Base-by-base conservation (phyloP, 2,329 filamentous ascomycete genomes). In the Xylariaceae sp. region DNA sequence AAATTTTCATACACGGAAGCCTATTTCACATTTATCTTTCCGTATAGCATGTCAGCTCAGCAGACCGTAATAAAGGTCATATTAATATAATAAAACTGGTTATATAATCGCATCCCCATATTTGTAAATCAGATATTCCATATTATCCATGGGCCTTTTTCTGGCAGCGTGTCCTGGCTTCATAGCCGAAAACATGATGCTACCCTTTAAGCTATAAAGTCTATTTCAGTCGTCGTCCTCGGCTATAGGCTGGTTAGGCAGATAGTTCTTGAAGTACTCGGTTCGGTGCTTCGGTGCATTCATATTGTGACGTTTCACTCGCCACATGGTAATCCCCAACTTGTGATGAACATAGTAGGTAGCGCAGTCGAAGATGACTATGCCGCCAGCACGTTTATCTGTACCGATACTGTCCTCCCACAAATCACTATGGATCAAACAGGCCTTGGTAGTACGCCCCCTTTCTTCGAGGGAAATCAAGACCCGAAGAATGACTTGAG, bases 211-310 rank as follows among this genome's bases (percentile, higher is more conserved):
- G 4, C n/a, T 37, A 51, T 57, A 23, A 10, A 47, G 43, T 23
- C 43, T 21, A 36, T 47, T 36, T 16, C 43, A 16, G 18, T 36
- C 43, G 11, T 47, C 43, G 26, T 26, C 35, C 27, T 47, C 43
- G 6, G 3, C n/a, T 11, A 16, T 20, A 15, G 43, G 43, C 21
- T 47, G 15, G 11, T 29, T 30, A 5, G 27, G 29, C 10, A 6
- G 43, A 24, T 47, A 47, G 2, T 47, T 36, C 2, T 4, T 18
- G 4, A 47, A 35, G 36, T 36, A 35, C 18, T 37, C 4, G 15
- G 13, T 10, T 10, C 35, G 35, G 35, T 37, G 20, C 20, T 35
- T 20, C 9, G 43, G 27, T 4, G 4, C 20, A 24, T 21, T 5
- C 13, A 47, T 30, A 3, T 13, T 15, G 43, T 16, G 16, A 30